These are phyloP conservation scores for Kodamaea nitidulidarum DNA, from an alignment of 805 yeast species.

Conservation along the genomic window DNA sequence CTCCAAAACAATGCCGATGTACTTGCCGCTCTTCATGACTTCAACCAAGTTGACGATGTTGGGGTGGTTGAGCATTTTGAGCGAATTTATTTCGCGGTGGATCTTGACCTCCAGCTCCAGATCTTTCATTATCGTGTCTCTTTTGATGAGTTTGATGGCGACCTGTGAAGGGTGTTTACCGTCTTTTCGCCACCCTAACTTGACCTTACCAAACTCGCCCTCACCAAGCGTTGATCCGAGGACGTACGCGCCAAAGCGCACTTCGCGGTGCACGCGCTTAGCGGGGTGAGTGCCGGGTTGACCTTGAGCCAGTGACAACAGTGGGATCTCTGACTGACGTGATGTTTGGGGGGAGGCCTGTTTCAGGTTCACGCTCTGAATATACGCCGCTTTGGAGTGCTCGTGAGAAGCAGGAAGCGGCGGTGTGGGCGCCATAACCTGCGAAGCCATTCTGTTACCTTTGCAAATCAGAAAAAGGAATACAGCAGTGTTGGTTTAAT, in stretches of 20 bases:
- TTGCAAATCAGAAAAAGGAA: not conserved
- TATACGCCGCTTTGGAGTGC: not conserved
- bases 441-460: conserved; percentile 7
- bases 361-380: not conserved
- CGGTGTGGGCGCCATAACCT: conserved; percentile 8
- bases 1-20: conserved; percentile 93
- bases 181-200: conserved; percentile 90
- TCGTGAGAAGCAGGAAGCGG: not conserved
- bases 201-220: conserved; percentile 98
- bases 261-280: conserved; percentile 52
- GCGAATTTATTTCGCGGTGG: conserved; percentile 87
- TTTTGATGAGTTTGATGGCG: conserved; percentile 86
- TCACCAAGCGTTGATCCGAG: conserved; percentile 94
- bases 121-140: conserved; percentile 84
- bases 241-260: conserved; percentile 84
- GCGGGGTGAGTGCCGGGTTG: conserved; percentile 4
- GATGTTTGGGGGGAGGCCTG: not conserved
- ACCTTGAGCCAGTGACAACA: not conserved
- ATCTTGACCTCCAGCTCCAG: conserved; percentile 85
- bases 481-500: conserved; percentile 2
- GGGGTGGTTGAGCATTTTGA: conserved; percentile 84
- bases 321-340: not conserved
- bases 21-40: conserved; percentile 88
- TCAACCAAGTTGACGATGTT: conserved; percentile 89
- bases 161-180: conserved; percentile 77